These are phyloP conservation scores for Cochlearia excelsa DNA, from an alignment of 345 rosid species.

Conservation along the genomic window DNA sequence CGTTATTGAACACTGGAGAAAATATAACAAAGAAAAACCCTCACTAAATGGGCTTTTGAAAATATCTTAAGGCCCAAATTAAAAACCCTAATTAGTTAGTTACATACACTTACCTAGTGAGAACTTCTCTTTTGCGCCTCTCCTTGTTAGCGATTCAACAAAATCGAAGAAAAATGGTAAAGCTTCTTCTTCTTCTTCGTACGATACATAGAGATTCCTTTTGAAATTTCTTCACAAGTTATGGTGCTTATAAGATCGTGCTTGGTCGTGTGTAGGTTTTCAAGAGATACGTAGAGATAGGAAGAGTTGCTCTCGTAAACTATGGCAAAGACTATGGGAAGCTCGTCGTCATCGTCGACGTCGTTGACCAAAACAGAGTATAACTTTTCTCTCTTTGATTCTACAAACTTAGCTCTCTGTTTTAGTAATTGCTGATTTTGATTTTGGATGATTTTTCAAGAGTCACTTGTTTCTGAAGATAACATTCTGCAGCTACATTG, in stretches of 20 bases:
- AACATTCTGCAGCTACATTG: no score
- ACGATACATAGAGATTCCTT: not conserved
- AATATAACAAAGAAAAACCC: no score
- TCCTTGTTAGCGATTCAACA: slow-evolving; percentile 1
- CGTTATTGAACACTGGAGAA: no score
- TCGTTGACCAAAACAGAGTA: slow-evolving; percentile 78
- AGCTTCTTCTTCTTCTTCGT: not conserved
- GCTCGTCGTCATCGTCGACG: slow-evolving; percentile 84
- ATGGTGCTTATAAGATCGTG: not conserved
- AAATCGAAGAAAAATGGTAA: slow-evolving; percentile 14
- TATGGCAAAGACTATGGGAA: slow-evolving; percentile 77
- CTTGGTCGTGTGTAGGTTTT: slow-evolving; percentile 44
- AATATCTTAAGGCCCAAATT: not conserved
- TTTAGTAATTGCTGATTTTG: not conserved
- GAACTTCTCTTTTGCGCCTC: slow-evolving; percentile 2
- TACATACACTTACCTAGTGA: not conserved
- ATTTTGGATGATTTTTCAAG: not conserved
- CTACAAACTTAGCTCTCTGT: not conserved
- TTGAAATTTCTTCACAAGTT: not conserved
- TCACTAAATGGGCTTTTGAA: not conserved
- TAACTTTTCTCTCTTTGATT: not conserved
- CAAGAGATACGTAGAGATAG: slow-evolving; percentile 86
- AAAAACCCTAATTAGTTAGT: not conserved
- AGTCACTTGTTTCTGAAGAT: not conserved
- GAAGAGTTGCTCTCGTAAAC: slow-evolving; percentile 78